Evolutionary conservation across 1,284 basidiomycete genomes (phyloP).

Genomic region (Puccinia polysora): DNA sequence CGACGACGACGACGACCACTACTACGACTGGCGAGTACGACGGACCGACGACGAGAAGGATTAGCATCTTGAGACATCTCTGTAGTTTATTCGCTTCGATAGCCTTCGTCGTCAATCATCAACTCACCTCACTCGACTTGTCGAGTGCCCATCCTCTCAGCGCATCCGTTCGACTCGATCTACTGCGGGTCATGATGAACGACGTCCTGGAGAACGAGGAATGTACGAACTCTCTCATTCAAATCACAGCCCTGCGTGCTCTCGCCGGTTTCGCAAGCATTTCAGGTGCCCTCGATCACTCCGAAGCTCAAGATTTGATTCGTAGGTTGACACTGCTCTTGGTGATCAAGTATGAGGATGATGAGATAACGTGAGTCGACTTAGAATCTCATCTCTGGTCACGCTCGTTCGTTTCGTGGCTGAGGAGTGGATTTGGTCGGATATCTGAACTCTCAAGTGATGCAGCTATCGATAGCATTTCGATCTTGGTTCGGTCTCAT

Average conservation of each 20-base stretch:
- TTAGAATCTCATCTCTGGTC: too few species aligned
- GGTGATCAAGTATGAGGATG: constrained; percentile 5
- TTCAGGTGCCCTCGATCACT: constrained; percentile 2
- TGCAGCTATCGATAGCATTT: constrained; percentile 65
- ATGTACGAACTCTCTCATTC: constrained; percentile 3
- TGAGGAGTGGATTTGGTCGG: neutral
- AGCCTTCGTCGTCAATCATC: neutral
- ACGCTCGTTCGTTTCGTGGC: neutral
- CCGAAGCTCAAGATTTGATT: constrained; percentile 17
- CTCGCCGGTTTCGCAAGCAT: constrained; percentile 20
- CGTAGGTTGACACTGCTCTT: constrained; percentile 22
- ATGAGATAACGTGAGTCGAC: constrained; percentile 16
- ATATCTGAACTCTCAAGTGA: constrained; percentile 58
- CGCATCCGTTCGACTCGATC: constrained; percentile 12
- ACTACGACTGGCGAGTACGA: constrained; percentile 3
- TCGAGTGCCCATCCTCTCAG: constrained; percentile 4
- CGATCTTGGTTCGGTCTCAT: constrained; percentile 62
- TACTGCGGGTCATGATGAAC: constrained; percentile 20
- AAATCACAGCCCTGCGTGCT: constrained; percentile 16
- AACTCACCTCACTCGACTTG: neutral
- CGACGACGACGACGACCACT: constrained; percentile 10
- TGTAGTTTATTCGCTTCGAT: constrained; percentile 25
- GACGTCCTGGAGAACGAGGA: constrained; percentile 10
- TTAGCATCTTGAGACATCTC: constrained; percentile 35
- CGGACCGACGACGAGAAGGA: neutral